phyloP scores from a whole-genome alignment of 805 yeast species.

The Debaryomyces prosopidis region DNA sequence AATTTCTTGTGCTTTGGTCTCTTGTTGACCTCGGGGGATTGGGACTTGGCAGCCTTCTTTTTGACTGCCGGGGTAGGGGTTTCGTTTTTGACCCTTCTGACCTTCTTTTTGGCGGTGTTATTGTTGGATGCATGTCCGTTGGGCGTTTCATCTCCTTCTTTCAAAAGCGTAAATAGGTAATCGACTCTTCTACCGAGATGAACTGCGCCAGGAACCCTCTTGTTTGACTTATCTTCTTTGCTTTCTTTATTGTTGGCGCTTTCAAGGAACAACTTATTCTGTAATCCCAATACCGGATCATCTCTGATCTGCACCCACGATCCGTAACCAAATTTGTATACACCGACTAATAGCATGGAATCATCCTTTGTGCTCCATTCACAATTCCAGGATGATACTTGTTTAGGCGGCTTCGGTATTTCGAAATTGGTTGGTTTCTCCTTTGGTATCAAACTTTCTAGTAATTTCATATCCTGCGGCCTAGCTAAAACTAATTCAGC shows the following conservation, averaged over 20 bases:
- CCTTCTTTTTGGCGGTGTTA: slow-evolving; percentile 17
- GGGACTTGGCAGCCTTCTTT: slow-evolving; percentile 17
- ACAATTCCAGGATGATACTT: slow-evolving; percentile 89
- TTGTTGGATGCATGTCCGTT: slow-evolving; percentile 3
- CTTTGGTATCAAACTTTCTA: slow-evolving; percentile 52
- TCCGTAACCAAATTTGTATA: slow-evolving; percentile 91
- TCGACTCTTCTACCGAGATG: slow-evolving; percentile 92
- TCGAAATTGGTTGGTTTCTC: slow-evolving; percentile 62
- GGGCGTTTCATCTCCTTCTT: slow-evolving; percentile 50
- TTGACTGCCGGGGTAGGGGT: slow-evolving; percentile 16
- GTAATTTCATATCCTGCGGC: slow-evolving; percentile 76
- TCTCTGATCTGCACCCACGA: slow-evolving; percentile 94
- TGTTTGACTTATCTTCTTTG: slow-evolving; percentile 35
- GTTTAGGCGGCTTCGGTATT: slow-evolving; percentile 65
- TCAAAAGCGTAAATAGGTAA: slow-evolving; percentile 70
- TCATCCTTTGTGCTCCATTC: slow-evolving; percentile 85
- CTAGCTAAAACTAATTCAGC: slow-evolving; percentile 85
- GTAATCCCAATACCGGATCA: slow-evolving; percentile 86
- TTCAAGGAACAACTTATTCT: slow-evolving; percentile 78
- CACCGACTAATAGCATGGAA: slow-evolving; percentile 82
- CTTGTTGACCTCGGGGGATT: slow-evolving; percentile 19
- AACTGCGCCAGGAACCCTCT: slow-evolving; percentile 87
- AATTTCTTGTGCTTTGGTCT: slow-evolving; percentile 12
- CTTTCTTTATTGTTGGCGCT: slow-evolving; percentile 15
- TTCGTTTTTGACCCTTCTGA: slow-evolving; percentile 15